Evolutionary conservation across 805 yeast genomes (phyloP), one percentile per base, ranked within the genome.

Genomic region (Cyberlindnera meyerae): DNA sequence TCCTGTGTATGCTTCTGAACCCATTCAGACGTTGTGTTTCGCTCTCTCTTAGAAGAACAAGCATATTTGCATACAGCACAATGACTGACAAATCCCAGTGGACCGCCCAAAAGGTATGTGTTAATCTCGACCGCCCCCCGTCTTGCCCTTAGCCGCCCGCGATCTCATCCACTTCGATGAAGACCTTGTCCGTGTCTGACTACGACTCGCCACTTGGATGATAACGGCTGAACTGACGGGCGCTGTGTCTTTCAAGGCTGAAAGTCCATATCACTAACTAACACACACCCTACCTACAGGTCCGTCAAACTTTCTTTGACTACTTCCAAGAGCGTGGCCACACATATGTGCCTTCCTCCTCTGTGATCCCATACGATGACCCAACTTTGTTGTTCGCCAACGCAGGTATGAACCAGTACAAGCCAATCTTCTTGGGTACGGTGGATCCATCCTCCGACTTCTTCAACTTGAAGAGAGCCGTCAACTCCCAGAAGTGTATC

Each of bases 341-440:
- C 61, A 81, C 78, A 3, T 88, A 75, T 60, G 89, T 93, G 31
- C 87, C 96, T 16, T 83, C 95, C 0, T 88, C 97, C 2, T 85
- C 96, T 0, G 97, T 90, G 20, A 81, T 93, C 43, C 99, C 99
- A 36, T 95, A 82, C 61, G 97, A 93, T 66, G 99, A 93, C 60
- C 98, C 99, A 35, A 90, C 97, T 18, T 73, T 93, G 44, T 70
- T 93, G 45, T 93, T 93, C 59, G 95, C 98, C 58, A 93, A 93
- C 60, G 99, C 99, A 42, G 98, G 97, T 65, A 93, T 93, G 99
- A 93, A 93, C 68, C 99, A 93, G 70, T 93, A 89, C 66, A 93
- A 93, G 65, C 96, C 98, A 11, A 93, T 93, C 51, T 93, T 93
- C 62, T 70, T 89, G 56, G 99, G 99, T 37, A 89, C 97, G 8